Conservation (phyloP, 1,139 yeast genomes). For the Debaryomyces singareniensis region DNA sequence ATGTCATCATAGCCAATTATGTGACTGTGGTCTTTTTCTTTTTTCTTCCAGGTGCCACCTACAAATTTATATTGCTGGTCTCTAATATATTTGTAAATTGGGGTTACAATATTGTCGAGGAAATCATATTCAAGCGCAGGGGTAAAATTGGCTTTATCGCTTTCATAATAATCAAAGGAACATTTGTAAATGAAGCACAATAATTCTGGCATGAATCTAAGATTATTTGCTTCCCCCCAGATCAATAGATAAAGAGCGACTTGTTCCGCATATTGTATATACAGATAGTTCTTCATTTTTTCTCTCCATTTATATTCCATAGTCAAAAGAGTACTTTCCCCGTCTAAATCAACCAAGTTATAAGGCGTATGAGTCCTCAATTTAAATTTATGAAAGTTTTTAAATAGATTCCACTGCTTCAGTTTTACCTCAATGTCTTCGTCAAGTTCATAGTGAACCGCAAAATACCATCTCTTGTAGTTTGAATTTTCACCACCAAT, state of each 20-base stretch:
- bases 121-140: constrained; percentile 13
- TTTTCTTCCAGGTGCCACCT: constrained; percentile 38
- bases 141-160: constrained; percentile 1
- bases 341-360: constrained; percentile 10
- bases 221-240: constrained; percentile 41
- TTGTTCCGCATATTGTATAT: constrained; percentile 21
- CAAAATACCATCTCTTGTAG: constrained; percentile 37
- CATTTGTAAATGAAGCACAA: constrained; percentile 32
- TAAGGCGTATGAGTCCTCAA: constrained; percentile 7
- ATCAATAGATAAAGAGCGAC: constrained; percentile 29
- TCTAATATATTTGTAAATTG: constrained; percentile 36
- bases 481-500: constrained; percentile 37
- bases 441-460: constrained; percentile 22
- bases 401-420: constrained; percentile 10
- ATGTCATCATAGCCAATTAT: constrained; percentile 83
- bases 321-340: constrained; percentile 11
- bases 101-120: constrained; percentile 36
- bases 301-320: constrained; percentile 19
- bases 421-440: constrained; percentile 7
- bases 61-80: constrained; percentile 34
- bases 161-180: constrained; percentile 16
- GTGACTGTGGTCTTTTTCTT: constrained; percentile 60
- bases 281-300: constrained; percentile 13
- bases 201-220: constrained; percentile 39
- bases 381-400: constrained; percentile 6